Evolutionary conservation across 768 basidiomycete genomes (phyloP), one percentile per base, ranked within the genome.

Genomic region (Trametes meyenii): DNA sequence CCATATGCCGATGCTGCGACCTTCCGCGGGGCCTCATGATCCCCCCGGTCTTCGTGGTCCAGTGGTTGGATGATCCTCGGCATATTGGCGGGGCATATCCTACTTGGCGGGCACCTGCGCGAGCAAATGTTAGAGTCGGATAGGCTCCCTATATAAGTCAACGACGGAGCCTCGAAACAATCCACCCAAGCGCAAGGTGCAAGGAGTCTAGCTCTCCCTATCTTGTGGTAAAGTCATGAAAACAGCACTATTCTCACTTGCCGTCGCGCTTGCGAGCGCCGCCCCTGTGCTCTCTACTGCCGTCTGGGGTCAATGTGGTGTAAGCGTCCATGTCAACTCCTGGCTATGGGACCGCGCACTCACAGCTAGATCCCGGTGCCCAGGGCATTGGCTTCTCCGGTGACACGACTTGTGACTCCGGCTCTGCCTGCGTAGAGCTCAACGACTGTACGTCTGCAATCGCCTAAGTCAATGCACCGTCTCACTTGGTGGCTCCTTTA

Each of bases 251-350:
- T 53, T 71, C 17, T 67, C 69, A 10, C 45, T 68, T 33, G 68
- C 67, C 40, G 55, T 67, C 23, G 63, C 69, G 49, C 65, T 71
- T 26, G 64, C 65, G 1, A 62, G 69, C 42, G 69, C 66, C 53
- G 42, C 67, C 3, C 67, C 69, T 16, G 66, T 60, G 4, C 50
- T 70, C 23, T 64, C 67, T 5, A 77, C 80, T 42, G 65, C 79
- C 33, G 76, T 80, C 58, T 85, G 74, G 70, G 82, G 82, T 5
- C 83, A 85, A 70, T 85, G 83, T 70, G 83, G 81, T 38, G 64
- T 67, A 35, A 45, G 70, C 63, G 33, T 7, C 13, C 13, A 14
- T 14, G 58, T 48, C 29, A 5, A 40, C 42, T 12, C 10, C 26
- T 8, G 33, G 8, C 5, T 4, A 2, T 19, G 6, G n/a, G 4